Conservation (phyloP, 345 rosid species). For the Aquilaria malaccensis region DNA sequence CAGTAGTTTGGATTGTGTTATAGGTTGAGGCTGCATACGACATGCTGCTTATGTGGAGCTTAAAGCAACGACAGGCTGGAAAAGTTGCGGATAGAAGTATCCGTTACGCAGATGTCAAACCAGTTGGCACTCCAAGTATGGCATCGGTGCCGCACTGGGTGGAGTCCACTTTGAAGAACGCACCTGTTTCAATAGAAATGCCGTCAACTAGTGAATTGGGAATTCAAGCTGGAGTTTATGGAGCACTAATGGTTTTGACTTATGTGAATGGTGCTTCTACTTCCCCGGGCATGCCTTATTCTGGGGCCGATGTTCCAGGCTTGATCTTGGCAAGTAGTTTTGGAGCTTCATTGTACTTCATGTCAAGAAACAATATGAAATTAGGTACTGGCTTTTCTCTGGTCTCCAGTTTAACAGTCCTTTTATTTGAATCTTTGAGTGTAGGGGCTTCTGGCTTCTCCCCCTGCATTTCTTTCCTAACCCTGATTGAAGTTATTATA, state of each 20-base stretch:
- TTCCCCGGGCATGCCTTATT: slow-evolving; percentile 36
- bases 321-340: slow-evolving; percentile 71
- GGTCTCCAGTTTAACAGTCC: too few species aligned
- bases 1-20: slow-evolving; percentile 9
- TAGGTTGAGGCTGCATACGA: slow-evolving; percentile 97
- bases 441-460: too few species aligned
- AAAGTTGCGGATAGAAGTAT: slow-evolving; percentile 68
- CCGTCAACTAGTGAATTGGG: slow-evolving; percentile 72
- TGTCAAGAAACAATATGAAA: slow-evolving; percentile 75
- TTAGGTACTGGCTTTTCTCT: slow-evolving; percentile 43
- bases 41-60: slow-evolving; percentile 93
- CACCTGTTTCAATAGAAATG: slow-evolving; percentile 53
- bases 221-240: slow-evolving; percentile 84
- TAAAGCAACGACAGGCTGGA: slow-evolving; percentile 85
- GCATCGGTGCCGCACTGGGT: slow-evolving; percentile 72
- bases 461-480: too few species aligned
- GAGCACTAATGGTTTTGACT: slow-evolving; percentile 79
- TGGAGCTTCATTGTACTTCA: slow-evolving; percentile 90
- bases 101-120: slow-evolving; percentile 90
- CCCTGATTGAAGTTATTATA: too few species aligned
- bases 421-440: too few species aligned
- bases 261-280: slow-evolving; percentile 70
- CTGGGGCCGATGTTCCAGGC: slow-evolving; percentile 85
- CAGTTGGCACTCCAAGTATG: slow-evolving; percentile 34
- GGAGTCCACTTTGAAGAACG: slow-evolving; percentile 47